Evolutionary conservation across 768 basidiomycete genomes (phyloP), one percentile per base, ranked within the genome.

Genomic region (Lentinula guzmanii): DNA sequence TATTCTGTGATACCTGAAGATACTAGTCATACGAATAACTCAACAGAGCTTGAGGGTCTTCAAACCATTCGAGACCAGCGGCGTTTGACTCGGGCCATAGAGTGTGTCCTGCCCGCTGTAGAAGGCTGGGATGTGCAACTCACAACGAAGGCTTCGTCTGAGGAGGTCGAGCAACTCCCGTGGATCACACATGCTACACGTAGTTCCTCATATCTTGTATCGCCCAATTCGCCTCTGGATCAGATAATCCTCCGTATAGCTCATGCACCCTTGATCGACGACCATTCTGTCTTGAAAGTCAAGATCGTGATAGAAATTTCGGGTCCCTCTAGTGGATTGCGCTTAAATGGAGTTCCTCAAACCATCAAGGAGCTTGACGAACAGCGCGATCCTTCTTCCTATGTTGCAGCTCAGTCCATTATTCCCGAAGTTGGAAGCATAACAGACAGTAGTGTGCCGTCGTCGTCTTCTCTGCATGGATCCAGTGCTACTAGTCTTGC

Each of bases 81-180:
- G 60, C 80, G 91, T 46, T 76, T 93, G 16, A 86, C 86, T 18
- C 82, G 93, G 42, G 85, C 89, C 1, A 78, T 95, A 51, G 91
- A 97, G 75, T 91, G 88, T 67, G 75, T 86, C n/a, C 72, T 98
- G 35, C 91, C 92, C 3, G 78, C 84, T 1, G 74, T 78, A 16
- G 86, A 89, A 63, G 90, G 92, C 31, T 98, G 92, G 94, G 93
- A 94, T 66, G 83, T 95, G 1, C 92, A 89, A 66, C 76, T 96
- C 31, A 80, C 87, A 4, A 84, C 86, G 33, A 87, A 82, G 69
- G 89, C 87, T 5, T 88, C 90, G 1, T 88, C 86, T 0, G 84
- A 87, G 37, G 84, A 83, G 58, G 85, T 89, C 8, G 85, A 90
- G 66, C 76, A 79, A 54, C 79, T 91, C 16, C 90, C 90, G 2